Base-by-base conservation (phyloP, 2,329 filamentous ascomycete genomes). In the Colletotrichum acutatum region DNA sequence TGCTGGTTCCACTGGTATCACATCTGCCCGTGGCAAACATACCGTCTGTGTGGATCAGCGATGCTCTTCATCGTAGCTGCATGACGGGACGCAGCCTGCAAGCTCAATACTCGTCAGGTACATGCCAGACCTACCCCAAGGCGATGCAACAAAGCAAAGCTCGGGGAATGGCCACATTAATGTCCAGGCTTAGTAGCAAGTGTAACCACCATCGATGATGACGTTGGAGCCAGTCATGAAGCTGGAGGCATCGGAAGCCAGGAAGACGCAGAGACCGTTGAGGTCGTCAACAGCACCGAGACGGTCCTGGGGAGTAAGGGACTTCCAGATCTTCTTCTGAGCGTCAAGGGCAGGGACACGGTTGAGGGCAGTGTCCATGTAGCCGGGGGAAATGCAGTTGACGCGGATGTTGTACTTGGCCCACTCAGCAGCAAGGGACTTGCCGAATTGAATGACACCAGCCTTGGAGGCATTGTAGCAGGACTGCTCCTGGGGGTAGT, bases 401-500 rank as follows among this genome's bases (percentile, higher is more conserved):
- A 95, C 93, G 49, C 94, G 92, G 80, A 96, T 95, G 77, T 89
- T 88, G 83, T 94, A 89, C 84, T 94, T 93, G 78, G 94, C 93
- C 94, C 94, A 96, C 84, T 97, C 94, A 68, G 93, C 93, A 56
- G 93, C 94, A 28, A 97, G 90, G 4, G 93, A 95, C 86, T 94
- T 94, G 83, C 90, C 92, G 66, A 95, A 89, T 84, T 94, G 92
- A 76, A 94, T 89, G 49, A 95, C 92, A 78, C 91, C 93, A 19
- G 94, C 93, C 89, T 95, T 95, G 83, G 92, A 94, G 34, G 93
- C 93, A 79, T 95, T 95, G 89, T 96, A 96, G 83, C 92, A 94
- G 59, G 88, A 91, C 85, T 95, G 93, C 85, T 95, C 92, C 84
- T 95, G 93, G 7, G 93, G 94, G 86, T 92, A 95, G 90, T 96